Evolutionary conservation across 2,329 filamentous ascomycete species (phyloP).

Genomic region (Calonectria henricotiae): DNA sequence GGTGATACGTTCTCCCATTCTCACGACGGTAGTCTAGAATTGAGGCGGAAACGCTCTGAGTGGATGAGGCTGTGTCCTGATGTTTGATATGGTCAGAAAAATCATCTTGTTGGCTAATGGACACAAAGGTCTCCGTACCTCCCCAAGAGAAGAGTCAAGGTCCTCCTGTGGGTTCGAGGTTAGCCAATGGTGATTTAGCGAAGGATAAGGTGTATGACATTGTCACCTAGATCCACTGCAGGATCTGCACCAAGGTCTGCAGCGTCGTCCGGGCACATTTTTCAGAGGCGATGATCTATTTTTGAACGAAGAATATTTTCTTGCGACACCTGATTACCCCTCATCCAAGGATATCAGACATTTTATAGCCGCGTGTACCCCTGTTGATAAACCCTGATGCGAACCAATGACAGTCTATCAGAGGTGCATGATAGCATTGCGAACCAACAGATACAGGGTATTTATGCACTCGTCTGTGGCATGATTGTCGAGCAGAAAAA

Average conservation of each 20-base stretch:
- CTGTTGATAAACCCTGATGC: slow-evolving; percentile 9
- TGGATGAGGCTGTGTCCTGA: slow-evolving; percentile 14
- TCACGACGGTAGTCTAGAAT: slow-evolving; percentile 28
- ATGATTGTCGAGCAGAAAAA: neutral
- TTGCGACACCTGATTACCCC: neutral
- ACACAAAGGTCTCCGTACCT: neutral
- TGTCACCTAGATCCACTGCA: slow-evolving; percentile 1
- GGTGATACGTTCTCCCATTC: slow-evolving; percentile 29
- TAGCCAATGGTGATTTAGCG: neutral
- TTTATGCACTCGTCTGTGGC: neutral
- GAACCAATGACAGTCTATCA: slow-evolving; percentile 9
- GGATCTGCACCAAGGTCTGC: neutral
- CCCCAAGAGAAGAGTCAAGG: slow-evolving; percentile 11
- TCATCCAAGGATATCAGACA: slow-evolving; percentile 8
- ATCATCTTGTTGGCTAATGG: neutral
- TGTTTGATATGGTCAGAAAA: neutral
- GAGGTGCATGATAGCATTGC: neutral
- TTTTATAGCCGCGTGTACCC: neutral
- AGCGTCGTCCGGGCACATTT: neutral
- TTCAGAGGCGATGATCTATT: neutral
- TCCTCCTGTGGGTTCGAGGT: neutral
- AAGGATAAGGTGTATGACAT: neutral
- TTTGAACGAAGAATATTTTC: neutral
- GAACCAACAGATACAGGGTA: neutral
- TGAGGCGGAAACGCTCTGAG: slow-evolving; percentile 18